phyloP scores from a whole-genome alignment of 306 rosid species.

The Sesbania bispinosa region DNA sequence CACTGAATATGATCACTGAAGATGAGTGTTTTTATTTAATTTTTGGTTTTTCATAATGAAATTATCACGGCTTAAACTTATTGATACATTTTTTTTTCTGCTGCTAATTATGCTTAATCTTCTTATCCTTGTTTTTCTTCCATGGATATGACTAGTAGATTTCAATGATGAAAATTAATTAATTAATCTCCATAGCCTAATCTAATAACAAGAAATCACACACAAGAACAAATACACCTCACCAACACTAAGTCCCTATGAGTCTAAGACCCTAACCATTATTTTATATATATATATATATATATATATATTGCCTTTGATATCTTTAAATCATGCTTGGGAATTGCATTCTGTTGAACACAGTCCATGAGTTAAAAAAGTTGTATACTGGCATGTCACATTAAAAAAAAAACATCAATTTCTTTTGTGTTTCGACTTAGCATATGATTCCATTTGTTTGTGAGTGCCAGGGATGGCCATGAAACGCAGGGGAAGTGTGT shows the following conservation, averaged over 20 bases:
- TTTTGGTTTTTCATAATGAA: slow-evolving; percentile 18
- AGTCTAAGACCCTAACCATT: too few species aligned
- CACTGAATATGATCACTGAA: slow-evolving; percentile 30
- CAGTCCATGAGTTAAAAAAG: slow-evolving; percentile 37
- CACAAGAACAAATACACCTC: background rate
- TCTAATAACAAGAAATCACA: background rate
- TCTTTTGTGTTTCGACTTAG: slow-evolving; percentile 28
- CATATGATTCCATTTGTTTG: slow-evolving; percentile 42
- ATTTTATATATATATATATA: too few species aligned
- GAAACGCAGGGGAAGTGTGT: slow-evolving; percentile 15
- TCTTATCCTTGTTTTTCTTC: too few species aligned
- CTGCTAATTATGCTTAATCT: background rate
- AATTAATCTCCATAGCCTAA: background rate
- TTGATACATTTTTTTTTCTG: background rate
- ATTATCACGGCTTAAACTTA: background rate
- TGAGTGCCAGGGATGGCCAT: background rate
- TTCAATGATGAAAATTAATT: too few species aligned
- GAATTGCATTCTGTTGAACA: slow-evolving; percentile 44
- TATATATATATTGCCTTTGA: slow-evolving; percentile 12
- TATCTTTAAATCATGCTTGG: slow-evolving; percentile 4
- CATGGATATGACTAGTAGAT: background rate
- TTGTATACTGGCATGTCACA: slow-evolving; percentile 23
- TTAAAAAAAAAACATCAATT: background rate
- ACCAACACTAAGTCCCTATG: too few species aligned
- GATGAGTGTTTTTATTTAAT: slow-evolving; percentile 16